These are phyloP conservation scores for Podila epicladia DNA, from an alignment of 192 early-diverging fungal genomes.

Conservation along the genomic window DNA sequence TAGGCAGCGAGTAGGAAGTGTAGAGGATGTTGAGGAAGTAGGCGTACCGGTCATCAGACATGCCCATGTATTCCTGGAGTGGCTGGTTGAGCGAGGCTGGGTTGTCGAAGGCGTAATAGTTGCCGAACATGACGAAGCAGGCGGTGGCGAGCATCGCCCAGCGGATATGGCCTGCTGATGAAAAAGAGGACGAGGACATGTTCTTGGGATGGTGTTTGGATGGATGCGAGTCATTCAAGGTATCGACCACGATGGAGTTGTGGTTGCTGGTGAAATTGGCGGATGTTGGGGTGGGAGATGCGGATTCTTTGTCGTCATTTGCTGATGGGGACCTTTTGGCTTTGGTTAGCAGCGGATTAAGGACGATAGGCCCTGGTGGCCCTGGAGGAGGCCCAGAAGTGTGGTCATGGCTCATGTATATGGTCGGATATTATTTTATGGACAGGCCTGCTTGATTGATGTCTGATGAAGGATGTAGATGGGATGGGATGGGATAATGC, in stretches of 20 bases:
- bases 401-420: too few species aligned
- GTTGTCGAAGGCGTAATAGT: slow-evolving; percentile 69
- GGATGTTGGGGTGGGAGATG: not conserved
- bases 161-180: slow-evolving; percentile 12
- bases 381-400: too few species aligned
- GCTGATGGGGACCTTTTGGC: not conserved
- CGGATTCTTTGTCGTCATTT: not conserved
- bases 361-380: too few species aligned
- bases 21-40: slow-evolving; percentile 70
- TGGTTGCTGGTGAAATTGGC: not conserved
- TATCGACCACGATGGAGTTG: not conserved
- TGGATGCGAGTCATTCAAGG: not conserved
- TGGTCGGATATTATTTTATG: too few species aligned
- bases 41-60: slow-evolving; percentile 57
- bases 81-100: slow-evolving; percentile 66
- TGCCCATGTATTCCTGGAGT: slow-evolving; percentile 55
- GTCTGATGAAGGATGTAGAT: too few species aligned
- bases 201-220: not conserved
- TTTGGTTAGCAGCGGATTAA: not conserved
- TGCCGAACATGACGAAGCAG: slow-evolving; percentile 62
- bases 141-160: slow-evolving; percentile 45
- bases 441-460: too few species aligned
- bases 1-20: slow-evolving; percentile 70
- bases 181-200: not conserved
- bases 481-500: too few species aligned